Conservation (phyloP, 805 yeast genomes). For the Sugiyamaella smithiae region DNA sequence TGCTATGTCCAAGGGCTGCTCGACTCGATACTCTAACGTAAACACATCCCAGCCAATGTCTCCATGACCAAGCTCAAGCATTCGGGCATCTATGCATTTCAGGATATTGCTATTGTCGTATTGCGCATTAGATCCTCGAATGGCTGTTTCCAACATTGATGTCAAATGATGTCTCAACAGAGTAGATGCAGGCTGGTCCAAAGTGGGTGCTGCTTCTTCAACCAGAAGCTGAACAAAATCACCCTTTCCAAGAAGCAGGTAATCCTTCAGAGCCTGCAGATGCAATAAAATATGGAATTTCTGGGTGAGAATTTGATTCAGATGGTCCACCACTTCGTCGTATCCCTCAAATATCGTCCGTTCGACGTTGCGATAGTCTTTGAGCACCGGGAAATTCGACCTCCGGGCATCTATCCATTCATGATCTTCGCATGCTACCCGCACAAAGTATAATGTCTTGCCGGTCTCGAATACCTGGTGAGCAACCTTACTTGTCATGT, state of each 20-base stretch:
- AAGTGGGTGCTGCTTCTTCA: conserved; percentile 48
- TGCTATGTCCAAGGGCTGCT: conserved; percentile 51
- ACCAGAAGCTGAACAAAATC: conserved; percentile 75
- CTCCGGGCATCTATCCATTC: conserved; percentile 49
- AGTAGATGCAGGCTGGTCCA: conserved; percentile 60
- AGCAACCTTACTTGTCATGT: conserved; percentile 33
- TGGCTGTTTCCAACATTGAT: conserved; percentile 60
- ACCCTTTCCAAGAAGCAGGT: conserved; percentile 70
- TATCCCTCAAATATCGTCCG: conserved; percentile 38
- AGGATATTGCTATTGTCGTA: conserved; percentile 40
- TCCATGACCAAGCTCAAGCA: conserved; percentile 70
- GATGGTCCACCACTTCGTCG: conserved; percentile 49
- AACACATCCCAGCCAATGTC: conserved; percentile 90
- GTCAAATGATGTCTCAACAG: conserved; percentile 67
- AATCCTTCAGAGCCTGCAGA: conserved; percentile 59
- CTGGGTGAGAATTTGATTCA: conserved; percentile 48
- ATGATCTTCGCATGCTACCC: conserved; percentile 61
- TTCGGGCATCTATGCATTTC: conserved; percentile 73
- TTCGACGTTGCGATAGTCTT: conserved; percentile 24
- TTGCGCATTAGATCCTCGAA: conserved; percentile 38
- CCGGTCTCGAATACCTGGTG: conserved; percentile 51
- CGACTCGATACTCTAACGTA: conserved; percentile 68
- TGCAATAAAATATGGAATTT: conserved; percentile 52
- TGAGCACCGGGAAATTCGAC: conserved; percentile 17
- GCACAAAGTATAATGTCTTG: conserved; percentile 61